phyloP scores from a whole-genome alignment of 1,139 yeast genomes.

The Chernovozyma aurita region DNA sequence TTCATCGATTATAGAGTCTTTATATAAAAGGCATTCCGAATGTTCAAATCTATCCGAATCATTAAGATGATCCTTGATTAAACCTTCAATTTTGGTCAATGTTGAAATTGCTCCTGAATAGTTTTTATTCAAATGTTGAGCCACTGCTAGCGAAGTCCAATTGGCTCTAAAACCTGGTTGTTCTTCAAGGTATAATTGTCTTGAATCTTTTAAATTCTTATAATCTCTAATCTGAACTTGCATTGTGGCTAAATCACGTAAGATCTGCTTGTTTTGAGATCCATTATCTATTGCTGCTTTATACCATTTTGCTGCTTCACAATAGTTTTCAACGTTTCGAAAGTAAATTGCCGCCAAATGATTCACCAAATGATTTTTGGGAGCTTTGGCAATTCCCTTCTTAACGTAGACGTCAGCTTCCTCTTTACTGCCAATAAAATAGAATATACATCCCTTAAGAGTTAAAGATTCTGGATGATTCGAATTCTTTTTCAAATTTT shows the following conservation, averaged over 20 bases:
- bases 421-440: slow-evolving; percentile 44
- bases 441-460: slow-evolving; percentile 72
- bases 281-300: slow-evolving; percentile 76
- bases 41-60: slow-evolving; percentile 71
- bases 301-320: slow-evolving; percentile 78
- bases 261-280: slow-evolving; percentile 71
- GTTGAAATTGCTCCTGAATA: slow-evolving; percentile 66
- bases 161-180: slow-evolving; percentile 85
- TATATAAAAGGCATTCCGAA: slow-evolving; percentile 74
- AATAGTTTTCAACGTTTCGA: slow-evolving; percentile 64
- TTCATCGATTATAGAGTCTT: slow-evolving; percentile 61
- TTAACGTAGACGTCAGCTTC: slow-evolving; percentile 65
- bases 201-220: slow-evolving; percentile 54
- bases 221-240: slow-evolving; percentile 80
- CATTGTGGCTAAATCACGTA: slow-evolving; percentile 76
- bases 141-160: slow-evolving; percentile 89
- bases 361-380: slow-evolving; percentile 63
- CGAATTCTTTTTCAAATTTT: slow-evolving; percentile 70
- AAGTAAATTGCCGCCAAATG: slow-evolving; percentile 86
- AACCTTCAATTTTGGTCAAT: slow-evolving; percentile 66
- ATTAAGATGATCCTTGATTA: slow-evolving; percentile 63
- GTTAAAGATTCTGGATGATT: slow-evolving; percentile 80
- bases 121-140: slow-evolving; percentile 74
- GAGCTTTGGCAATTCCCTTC: slow-evolving; percentile 58
- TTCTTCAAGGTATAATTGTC: slow-evolving; percentile 66